Base-by-base conservation (phyloP, 2,329 filamentous ascomycete genomes). In the Diaporthe destruens region DNA sequence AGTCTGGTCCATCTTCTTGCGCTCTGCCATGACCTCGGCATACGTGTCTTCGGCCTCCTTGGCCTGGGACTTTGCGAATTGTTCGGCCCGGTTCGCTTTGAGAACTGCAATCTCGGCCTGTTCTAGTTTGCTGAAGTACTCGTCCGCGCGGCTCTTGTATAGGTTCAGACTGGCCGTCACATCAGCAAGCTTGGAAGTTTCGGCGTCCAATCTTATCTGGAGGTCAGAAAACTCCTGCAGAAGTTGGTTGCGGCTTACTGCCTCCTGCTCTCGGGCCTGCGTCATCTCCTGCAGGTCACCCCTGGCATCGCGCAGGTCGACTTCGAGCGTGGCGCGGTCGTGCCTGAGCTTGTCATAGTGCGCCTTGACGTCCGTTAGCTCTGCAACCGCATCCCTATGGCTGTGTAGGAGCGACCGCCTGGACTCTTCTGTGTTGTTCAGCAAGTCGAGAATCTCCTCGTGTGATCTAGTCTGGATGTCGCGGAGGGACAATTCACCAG, bases 41-140 rank as follows among this genome's bases (percentile, higher is more conserved):
- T 93, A 98, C 7, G 92, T 95, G 73, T 98, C 95, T 79, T 98
- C 96, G 0, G 95, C 93, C 83, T 99, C 96, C 78, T 91, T 92
- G 12, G 94, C 93, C 80, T 98, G 96, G 0, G 93, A 88, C 82
- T 94, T 97, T 71, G 96, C 96, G 80, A 98, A 98, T 77, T 98
- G 94, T 82, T 98, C 96, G 0, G 96, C 96, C 32, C 96, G 90
- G 74, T 89, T 92, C 20, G 96, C 96, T 81, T 98, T 98, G 75
- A 99, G 89, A 23, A 98, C 95, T 0, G 95, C 92, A 76, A 98
- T 97, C 81, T 99, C 96, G 20, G 96, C 96, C 80, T 98, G 96
- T 82, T 99, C 96, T 25, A 99, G 90, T 83, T 98, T 98, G 85
- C 91, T 93, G 83, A 98, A 99, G 82, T 99, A 98, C 80, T 98